These are phyloP conservation scores for Colletotrichum plurivorum DNA, from an alignment of 2,329 filamentous ascomycete genomes.

Conservation along the genomic window DNA sequence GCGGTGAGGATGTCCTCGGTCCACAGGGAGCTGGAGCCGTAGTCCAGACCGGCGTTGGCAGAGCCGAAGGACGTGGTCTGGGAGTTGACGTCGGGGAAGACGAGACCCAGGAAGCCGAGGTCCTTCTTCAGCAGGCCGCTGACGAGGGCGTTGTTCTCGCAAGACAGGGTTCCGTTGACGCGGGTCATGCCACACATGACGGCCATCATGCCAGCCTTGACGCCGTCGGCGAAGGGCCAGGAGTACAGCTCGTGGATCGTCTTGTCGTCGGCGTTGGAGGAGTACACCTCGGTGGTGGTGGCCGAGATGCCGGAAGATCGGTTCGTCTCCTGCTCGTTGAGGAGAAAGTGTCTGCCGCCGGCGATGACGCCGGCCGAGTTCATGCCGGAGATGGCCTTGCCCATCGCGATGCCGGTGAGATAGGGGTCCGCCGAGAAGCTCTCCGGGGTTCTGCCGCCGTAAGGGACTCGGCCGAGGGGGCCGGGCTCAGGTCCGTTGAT, in stretches of 20 bases:
- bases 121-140: slow-evolving; percentile 20
- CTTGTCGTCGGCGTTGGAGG: slow-evolving; percentile 59
- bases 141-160: slow-evolving; percentile 16
- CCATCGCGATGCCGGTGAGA: slow-evolving; percentile 67
- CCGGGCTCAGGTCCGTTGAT: slow-evolving; percentile 38
- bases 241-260: slow-evolving; percentile 53
- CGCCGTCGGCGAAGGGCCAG: slow-evolving; percentile 56
- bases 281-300: slow-evolving; percentile 66
- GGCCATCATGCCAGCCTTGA: slow-evolving; percentile 71
- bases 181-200: slow-evolving; percentile 70
- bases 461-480: slow-evolving; percentile 59
- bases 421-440: slow-evolving; percentile 72
- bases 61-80: slow-evolving; percentile 66
- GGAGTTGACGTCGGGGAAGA: slow-evolving; percentile 57
- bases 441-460: slow-evolving; percentile 72
- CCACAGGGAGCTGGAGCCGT: slow-evolving; percentile 67
- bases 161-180: slow-evolving; percentile 56
- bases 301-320: slow-evolving; percentile 67
- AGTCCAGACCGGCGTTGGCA: slow-evolving; percentile 66
- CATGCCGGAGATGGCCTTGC: slow-evolving; percentile 67
- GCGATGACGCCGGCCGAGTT: slow-evolving; percentile 70
- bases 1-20: slow-evolving; percentile 63
- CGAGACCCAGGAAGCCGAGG: slow-evolving; percentile 24
- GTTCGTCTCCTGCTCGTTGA: slow-evolving; percentile 73
- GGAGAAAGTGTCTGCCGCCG: slow-evolving; percentile 72